phyloP scores from a whole-genome alignment of 2,329 filamentous ascomycete species.

The Knufia fluminis region DNA sequence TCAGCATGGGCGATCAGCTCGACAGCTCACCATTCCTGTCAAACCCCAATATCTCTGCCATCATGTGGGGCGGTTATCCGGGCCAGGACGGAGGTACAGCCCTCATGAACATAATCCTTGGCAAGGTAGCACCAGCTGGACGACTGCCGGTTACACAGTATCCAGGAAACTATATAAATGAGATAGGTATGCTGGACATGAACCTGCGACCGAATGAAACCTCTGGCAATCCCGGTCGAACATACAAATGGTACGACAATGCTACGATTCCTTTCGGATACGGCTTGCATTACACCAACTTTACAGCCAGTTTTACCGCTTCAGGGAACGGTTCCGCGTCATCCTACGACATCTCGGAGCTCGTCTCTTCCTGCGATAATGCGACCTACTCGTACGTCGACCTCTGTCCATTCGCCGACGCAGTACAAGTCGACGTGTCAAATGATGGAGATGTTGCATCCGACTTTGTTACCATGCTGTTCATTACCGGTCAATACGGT shows the following conservation, averaged over 20 bases:
- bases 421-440: constrained; percentile 28
- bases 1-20: constrained; percentile 38
- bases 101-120: constrained; percentile 35
- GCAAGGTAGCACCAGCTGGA: constrained; percentile 33
- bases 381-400: constrained; percentile 24
- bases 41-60: constrained; percentile 33
- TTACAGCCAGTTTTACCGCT: constrained; percentile 21
- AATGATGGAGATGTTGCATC: constrained; percentile 31
- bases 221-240: constrained; percentile 32
- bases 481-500: constrained; percentile 30
- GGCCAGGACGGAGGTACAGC: constrained; percentile 37
- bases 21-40: constrained; percentile 32
- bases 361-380: constrained; percentile 26
- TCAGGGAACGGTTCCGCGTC: background rate
- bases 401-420: constrained; percentile 29
- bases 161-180: constrained; percentile 33
- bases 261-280: constrained; percentile 36
- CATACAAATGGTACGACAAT: constrained; percentile 37
- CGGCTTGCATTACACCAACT: constrained; percentile 37
- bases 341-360: constrained; percentile 28
- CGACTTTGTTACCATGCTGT: constrained; percentile 35
- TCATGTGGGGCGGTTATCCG: constrained; percentile 38
- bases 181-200: constrained; percentile 35
- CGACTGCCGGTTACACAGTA: constrained; percentile 34
- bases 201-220: constrained; percentile 30